Percentiles rank a stretch among this genome's conserved stretches.
Conservation (phyloP, 768 basidiomycete genomes). For the Suillus plorans region DNA sequence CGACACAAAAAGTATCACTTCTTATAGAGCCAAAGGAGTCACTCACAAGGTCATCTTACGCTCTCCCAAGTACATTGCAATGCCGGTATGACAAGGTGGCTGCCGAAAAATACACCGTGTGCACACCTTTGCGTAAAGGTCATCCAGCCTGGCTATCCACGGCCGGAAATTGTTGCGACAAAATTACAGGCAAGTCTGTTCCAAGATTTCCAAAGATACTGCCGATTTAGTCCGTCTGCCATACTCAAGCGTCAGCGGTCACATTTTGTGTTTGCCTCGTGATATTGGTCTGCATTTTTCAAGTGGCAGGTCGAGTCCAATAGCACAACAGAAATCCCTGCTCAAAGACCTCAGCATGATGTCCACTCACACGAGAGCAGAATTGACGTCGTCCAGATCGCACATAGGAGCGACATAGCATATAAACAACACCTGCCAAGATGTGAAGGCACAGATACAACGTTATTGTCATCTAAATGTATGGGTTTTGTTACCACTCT, state of each 20-base stretch:
- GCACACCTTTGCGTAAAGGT: neutral
- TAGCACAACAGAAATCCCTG: constrained; percentile 1
- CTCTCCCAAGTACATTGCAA: neutral
- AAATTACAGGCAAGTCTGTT: neutral
- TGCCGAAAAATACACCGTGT: neutral
- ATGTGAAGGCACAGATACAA: constrained; percentile 1
- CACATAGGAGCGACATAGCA: neutral
- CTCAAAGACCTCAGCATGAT: neutral
- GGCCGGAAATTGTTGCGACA: neutral
- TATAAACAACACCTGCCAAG: constrained; percentile 3
- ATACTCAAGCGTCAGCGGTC: neutral
- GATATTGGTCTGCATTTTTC: neutral
- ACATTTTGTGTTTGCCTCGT: neutral
- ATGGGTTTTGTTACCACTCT: constrained; percentile 67
- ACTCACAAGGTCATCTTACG: neutral
- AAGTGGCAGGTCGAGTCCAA: neutral
- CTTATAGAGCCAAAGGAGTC: neutral
- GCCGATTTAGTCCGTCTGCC: neutral
- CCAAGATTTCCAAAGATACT: neutral
- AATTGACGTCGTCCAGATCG: neutral
- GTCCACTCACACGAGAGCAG: neutral
- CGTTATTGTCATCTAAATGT: constrained; percentile 53
- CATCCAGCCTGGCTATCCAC: neutral
- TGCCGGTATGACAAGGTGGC: neutral
- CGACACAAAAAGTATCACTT: neutral